Percentiles rank a stretch among this genome's conserved stretches.
Conservation (phyloP, 805 yeast genomes). For the Lipomyces yamadae region DNA sequence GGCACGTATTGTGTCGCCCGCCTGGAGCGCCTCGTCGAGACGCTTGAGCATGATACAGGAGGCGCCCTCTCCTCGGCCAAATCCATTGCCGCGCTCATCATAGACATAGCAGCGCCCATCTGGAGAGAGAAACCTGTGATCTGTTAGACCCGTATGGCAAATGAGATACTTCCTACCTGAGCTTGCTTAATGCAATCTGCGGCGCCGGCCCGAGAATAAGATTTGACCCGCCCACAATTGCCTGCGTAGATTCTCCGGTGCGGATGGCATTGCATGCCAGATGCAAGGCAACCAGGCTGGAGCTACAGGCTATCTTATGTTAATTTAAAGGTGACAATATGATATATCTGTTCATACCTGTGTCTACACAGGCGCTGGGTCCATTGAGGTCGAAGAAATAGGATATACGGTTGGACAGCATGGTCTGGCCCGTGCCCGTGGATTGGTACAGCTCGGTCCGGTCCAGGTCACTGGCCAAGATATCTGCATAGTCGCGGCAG, state of each 20-base stretch:
- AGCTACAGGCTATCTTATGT: neutral
- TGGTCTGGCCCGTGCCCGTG: neutral
- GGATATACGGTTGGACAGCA: neutral
- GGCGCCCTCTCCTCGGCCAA: neutral
- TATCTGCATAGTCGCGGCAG: constrained; percentile 1
- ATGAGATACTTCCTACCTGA: neutral
- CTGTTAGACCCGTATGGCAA: neutral
- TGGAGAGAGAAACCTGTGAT: neutral
- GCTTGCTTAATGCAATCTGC: neutral
- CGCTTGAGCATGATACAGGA: neutral
- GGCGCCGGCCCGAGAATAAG: constrained; percentile 1
- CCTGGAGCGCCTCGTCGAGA: neutral
- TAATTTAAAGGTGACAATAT: neutral
- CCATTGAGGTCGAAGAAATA: neutral
- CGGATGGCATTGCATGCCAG: neutral
- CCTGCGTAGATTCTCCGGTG: neutral
- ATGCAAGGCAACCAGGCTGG: neutral
- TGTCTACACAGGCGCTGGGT: neutral
- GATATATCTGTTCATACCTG: neutral
- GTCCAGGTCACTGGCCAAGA: neutral
- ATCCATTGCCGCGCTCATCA: neutral
- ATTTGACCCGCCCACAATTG: constrained; percentile 1
- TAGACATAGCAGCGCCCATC: neutral
- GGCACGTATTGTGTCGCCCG: neutral
- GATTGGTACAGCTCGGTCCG: neutral